phyloP scores from a whole-genome alignment of 352 stramenopile species.

The Pythium diclinum region DNA sequence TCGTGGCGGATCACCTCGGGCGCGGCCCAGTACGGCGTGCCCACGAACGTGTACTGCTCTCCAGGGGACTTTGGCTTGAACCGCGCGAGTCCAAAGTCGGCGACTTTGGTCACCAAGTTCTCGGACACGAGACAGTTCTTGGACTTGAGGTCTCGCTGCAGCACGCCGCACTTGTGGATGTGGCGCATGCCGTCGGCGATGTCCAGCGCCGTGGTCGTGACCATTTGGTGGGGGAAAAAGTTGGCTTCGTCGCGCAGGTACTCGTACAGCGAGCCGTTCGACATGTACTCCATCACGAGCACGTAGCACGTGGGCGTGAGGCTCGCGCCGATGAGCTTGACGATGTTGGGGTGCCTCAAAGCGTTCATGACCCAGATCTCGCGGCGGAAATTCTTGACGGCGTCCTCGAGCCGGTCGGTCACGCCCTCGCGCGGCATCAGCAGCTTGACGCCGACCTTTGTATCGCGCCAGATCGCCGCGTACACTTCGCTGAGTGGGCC shows the following conservation, averaged over 20 bases:
- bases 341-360: constrained; percentile 68
- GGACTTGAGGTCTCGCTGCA: constrained; percentile 77
- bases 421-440: constrained; percentile 69
- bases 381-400: constrained; percentile 73
- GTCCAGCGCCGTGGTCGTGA: constrained; percentile 58
- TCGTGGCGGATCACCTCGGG: constrained; percentile 78
- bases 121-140: constrained; percentile 78
- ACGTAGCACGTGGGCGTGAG: constrained; percentile 77
- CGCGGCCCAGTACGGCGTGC: constrained; percentile 75
- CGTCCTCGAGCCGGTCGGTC: constrained; percentile 64
- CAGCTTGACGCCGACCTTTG: constrained; percentile 73
- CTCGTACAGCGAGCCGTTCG: constrained; percentile 80
- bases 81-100: constrained; percentile 69
- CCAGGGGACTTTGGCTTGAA: constrained; percentile 41
- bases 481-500: constrained; percentile 73
- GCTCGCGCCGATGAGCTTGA: constrained; percentile 74
- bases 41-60: constrained; percentile 63
- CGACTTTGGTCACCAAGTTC: constrained; percentile 73
- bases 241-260: constrained; percentile 73
- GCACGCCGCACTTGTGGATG: constrained; percentile 49
- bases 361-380: constrained; percentile 82
- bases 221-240: constrained; percentile 62
- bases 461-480: constrained; percentile 71
- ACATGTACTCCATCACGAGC: constrained; percentile 85
- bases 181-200: constrained; percentile 66